These are phyloP conservation scores for Pterula multifida DNA, from an alignment of 1,284 basidiomycete genomes.

Conservation along the genomic window DNA sequence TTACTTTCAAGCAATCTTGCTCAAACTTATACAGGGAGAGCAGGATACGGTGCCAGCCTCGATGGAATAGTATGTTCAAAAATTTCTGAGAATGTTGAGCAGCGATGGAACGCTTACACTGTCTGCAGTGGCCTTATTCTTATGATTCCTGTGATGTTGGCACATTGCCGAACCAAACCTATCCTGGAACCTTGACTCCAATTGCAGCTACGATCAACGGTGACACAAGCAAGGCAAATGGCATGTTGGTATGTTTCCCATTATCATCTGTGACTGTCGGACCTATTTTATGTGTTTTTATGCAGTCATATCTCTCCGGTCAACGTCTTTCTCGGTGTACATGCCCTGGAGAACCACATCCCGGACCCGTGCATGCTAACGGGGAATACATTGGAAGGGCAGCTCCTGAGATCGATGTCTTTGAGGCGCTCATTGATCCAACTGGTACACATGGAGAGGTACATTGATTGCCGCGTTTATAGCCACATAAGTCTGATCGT, in stretches of 20 bases:
- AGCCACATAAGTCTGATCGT: conserved; percentile 24
- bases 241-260: conserved; percentile 6
- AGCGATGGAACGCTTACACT: background rate
- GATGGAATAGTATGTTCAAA: conserved; percentile 36
- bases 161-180: conserved; percentile 71
- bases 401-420: conserved; percentile 54
- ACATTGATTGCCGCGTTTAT: conserved; percentile 12
- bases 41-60: conserved; percentile 61
- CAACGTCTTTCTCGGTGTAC: conserved; percentile 67
- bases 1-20: too few relatives aligned
- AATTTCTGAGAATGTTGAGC: background rate
- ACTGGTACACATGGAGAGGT: conserved; percentile 1
- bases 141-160: conserved; percentile 79
- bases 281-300: background rate
- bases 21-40: conserved; percentile 48
- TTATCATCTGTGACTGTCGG: background rate
- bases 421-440: conserved; percentile 32
- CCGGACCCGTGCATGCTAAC: conserved; percentile 34
- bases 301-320: conserved; percentile 62
- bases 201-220: conserved; percentile 28
- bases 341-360: conserved; percentile 42
- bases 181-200: conserved; percentile 38
- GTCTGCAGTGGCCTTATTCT: conserved; percentile 45
- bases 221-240: conserved; percentile 24
- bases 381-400: conserved; percentile 41